Percentiles rank a stretch among this genome's conserved stretches.
phyloP scores from a whole-genome alignment of 306 rosid species.

The peach (Prunus persica) region Prunus_persica_NCBIv2 NC_034009.1:1097001-1097500 shows the following conservation, averaged over 20 bases:
- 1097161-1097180: neutral
- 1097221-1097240: neutral
- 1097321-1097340: neutral
- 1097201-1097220: neutral
- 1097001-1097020: too few species aligned
- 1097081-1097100: neutral
- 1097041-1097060: neutral
- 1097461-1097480: neutral
- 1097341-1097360: neutral
- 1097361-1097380: neutral
- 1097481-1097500: conserved; percentile 29
- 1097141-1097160: neutral
- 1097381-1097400: neutral
- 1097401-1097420: neutral
- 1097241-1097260: neutral
- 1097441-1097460: conserved; percentile 19
- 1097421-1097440: neutral
- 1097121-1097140: too few species aligned
- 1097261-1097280: neutral
- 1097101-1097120: too few species aligned
- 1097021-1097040: neutral
- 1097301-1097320: neutral
- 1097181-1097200: neutral
- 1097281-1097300: neutral
- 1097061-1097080: neutral